phyloP scores from a whole-genome alignment of 768 basidiomycete species.

The Rhodotorula diobovata region DNA sequence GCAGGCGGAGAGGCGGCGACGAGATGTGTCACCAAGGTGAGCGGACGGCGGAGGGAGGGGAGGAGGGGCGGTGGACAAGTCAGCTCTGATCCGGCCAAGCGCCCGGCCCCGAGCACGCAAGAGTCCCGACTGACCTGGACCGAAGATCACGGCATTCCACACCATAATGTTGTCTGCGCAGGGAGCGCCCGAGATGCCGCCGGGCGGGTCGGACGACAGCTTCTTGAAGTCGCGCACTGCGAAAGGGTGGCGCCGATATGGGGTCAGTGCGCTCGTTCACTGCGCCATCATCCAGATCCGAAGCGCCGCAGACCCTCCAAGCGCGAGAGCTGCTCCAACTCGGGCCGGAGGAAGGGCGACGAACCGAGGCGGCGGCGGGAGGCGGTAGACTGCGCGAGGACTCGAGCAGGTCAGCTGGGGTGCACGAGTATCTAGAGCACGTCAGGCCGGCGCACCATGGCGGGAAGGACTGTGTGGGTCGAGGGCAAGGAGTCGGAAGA shows the following conservation, averaged over 20 bases:
- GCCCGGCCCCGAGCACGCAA: neutral
- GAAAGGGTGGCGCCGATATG: neutral
- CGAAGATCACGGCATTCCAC: conserved; percentile 99
- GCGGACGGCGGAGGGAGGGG: neutral
- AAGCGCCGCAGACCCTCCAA: too few species aligned
- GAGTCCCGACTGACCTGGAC: conserved; percentile 70
- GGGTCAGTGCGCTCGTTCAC: neutral
- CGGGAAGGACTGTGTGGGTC: too few species aligned
- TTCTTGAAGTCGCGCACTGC: conserved; percentile 88
- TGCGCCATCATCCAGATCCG: neutral
- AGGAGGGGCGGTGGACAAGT: too few species aligned
- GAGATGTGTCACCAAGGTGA: neutral
- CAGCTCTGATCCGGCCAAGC: neutral
- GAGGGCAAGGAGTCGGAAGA: neutral
- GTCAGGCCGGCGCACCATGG: neutral
- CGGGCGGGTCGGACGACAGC: conserved; percentile 87
- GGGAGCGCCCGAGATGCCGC: conserved; percentile 93
- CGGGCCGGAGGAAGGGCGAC: neutral
- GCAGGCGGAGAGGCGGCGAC: neutral
- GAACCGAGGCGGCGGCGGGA: conserved; percentile 79
- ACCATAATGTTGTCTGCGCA: conserved; percentile 99
- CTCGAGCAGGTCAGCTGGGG: neutral
- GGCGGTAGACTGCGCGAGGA: conserved; percentile 68
- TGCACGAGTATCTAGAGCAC: neutral
- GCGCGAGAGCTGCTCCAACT: neutral